These are phyloP conservation scores for Calonectria pseudoreteaudii DNA, from an alignment of 2,329 filamentous ascomycete species.

Conservation along the genomic window DNA sequence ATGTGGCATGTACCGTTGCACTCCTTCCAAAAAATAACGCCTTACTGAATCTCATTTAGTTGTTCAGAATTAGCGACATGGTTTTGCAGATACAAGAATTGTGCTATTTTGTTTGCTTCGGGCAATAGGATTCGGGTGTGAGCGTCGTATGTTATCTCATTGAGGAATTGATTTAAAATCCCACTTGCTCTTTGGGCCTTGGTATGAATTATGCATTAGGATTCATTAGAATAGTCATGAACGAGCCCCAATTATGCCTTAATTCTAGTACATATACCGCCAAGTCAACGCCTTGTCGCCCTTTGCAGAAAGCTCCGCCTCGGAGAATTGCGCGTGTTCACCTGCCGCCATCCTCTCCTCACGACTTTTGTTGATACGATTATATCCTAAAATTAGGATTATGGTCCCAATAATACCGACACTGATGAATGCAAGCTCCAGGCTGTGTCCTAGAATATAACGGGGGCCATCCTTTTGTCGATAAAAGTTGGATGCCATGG, in stretches of 20 bases:
- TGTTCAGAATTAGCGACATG: neutral
- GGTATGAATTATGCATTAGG: neutral
- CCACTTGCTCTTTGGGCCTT: neutral
- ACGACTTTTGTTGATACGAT: constrained; percentile 68
- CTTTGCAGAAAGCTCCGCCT: neutral
- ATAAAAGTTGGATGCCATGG: constrained; percentile 23
- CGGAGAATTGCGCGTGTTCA: constrained; percentile 38
- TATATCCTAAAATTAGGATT: constrained; percentile 63
- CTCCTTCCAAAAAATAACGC: neutral
- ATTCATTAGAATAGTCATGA: neutral
- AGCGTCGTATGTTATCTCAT: neutral
- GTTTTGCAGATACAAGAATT: neutral
- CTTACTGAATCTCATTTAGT: neutral
- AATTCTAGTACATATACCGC: neutral
- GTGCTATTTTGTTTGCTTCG: neutral
- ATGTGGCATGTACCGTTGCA: neutral
- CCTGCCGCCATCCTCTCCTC: constrained; percentile 57
- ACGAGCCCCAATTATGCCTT: neutral
- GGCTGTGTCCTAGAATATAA: constrained; percentile 8
- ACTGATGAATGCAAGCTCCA: constrained; percentile 24
- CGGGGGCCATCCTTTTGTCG: constrained; percentile 15
- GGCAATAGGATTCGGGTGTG: neutral
- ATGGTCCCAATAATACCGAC: constrained; percentile 58
- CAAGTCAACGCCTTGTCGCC: neutral
- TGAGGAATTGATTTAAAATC: neutral